Percentiles rank a stretch among this genome's conserved stretches.
phyloP scores from a whole-genome alignment of 805 yeast species.

The Metschnikowia reukaufii region DNA sequence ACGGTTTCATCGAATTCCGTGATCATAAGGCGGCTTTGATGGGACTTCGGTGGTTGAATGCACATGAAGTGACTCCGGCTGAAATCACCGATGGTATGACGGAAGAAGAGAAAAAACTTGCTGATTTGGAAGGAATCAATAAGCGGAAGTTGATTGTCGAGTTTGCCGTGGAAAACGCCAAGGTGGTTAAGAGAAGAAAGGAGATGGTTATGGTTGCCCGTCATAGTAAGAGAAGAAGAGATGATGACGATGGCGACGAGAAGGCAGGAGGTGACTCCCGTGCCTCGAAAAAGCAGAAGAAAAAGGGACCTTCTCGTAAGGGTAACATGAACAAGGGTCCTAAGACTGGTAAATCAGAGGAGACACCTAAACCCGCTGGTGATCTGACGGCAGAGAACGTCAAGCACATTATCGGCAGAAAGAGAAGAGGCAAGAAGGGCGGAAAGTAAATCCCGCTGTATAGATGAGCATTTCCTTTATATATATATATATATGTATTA shows the following conservation, averaged over 20 bases:
- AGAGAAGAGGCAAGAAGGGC: constrained; percentile 63
- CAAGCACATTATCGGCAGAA: constrained; percentile 64
- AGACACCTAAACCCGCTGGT: constrained; percentile 16
- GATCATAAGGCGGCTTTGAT: constrained; percentile 91
- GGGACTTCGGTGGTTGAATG: constrained; percentile 97
- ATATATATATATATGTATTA: too few species aligned
- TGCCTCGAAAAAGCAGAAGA: constrained; percentile 20
- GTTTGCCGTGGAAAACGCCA: constrained; percentile 94
- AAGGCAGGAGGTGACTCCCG: constrained; percentile 2
- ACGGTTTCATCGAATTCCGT: constrained; percentile 90
- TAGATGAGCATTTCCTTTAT: too few species aligned
- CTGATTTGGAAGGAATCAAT: constrained; percentile 52
- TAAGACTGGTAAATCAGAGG: constrained; percentile 26
- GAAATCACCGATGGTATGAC: constrained; percentile 72
- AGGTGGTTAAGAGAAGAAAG: constrained; percentile 85
- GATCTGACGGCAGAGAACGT: constrained; percentile 53
- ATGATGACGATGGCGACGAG: constrained; percentile 19
- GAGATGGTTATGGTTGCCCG: constrained; percentile 56
- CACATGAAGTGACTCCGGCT: constrained; percentile 72
- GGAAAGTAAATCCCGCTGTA: constrained; percentile 23
- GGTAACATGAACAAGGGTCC: constrained; percentile 46
- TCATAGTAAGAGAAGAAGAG: constrained; percentile 28
- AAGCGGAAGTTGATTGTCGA: constrained; percentile 86
- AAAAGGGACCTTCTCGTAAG: constrained; percentile 34
- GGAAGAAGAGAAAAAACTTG: constrained; percentile 63